phyloP scores from a whole-genome alignment of 2,329 filamentous ascomycete genomes.

The Tolypocladium pustulatum region DNA sequence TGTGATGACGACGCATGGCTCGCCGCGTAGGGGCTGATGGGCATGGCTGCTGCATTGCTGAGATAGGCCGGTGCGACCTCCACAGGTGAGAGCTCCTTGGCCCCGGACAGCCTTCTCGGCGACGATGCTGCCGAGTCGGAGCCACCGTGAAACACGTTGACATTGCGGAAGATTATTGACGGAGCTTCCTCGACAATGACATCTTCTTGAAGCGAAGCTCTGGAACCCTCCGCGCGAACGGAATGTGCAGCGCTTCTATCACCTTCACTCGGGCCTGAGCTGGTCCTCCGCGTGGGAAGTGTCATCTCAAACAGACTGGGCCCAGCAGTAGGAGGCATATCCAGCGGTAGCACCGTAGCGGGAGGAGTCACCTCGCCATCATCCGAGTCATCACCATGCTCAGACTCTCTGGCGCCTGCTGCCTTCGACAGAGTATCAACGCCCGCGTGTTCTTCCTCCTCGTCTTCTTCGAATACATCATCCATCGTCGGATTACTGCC shows the following conservation, averaged over 20 bases:
- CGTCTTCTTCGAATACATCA: constrained; percentile 79
- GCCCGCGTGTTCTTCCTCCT: constrained; percentile 44
- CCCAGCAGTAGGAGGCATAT: constrained; percentile 11
- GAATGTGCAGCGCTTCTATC: constrained; percentile 15
- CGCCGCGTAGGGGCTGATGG: constrained; percentile 56
- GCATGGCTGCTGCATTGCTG: constrained; percentile 32
- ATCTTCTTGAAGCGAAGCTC: constrained; percentile 40
- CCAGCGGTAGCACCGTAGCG: constrained; percentile 8
- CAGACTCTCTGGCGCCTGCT: too few relatives aligned
- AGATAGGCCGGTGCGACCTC: constrained; percentile 37
- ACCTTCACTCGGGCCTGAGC: constrained; percentile 32
- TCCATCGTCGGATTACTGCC: constrained; percentile 66
- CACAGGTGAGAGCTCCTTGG: constrained; percentile 37
- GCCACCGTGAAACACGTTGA: constrained; percentile 21
- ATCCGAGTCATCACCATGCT: constrained; percentile 31
- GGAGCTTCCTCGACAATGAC: constrained; percentile 36
- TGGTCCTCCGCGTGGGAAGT: constrained; percentile 28
- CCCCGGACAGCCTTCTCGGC: constrained; percentile 27
- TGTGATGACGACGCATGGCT: constrained; percentile 51
- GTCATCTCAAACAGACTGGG: constrained; percentile 9
- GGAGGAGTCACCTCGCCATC: constrained; percentile 26
- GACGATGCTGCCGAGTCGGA: constrained; percentile 33
- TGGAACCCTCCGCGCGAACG: constrained; percentile 37
- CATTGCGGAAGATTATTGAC: constrained; percentile 27
- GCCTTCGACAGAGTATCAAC: constrained; percentile 10